Evolutionary conservation across 139 green algal genomes (phyloP).

Genomic region (Edaphochlamys debaryana): DNA sequence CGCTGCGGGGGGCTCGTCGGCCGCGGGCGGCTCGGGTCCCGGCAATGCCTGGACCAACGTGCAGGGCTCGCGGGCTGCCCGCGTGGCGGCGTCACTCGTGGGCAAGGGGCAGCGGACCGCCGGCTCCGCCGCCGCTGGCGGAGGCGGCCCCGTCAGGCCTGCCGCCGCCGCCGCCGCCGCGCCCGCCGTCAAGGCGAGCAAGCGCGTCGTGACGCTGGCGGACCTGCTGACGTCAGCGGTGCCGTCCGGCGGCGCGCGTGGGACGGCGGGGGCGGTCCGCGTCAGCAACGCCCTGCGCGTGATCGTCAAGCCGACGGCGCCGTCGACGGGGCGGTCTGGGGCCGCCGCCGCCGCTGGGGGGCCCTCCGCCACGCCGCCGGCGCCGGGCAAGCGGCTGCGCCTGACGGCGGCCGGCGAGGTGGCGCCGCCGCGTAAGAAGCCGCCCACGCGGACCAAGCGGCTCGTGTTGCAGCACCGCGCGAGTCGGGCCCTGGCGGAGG

Average conservation of each 20-base stretch:
- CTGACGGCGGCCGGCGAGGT: conserved; percentile 31
- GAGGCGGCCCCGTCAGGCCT: not conserved
- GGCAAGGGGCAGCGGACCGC: too few relatives aligned
- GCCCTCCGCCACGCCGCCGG: not conserved
- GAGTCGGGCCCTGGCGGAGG: conserved; percentile 11
- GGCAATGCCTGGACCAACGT: too few relatives aligned
- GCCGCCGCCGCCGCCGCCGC: not conserved
- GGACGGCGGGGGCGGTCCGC: not conserved
- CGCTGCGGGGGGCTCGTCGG: too few relatives aligned
- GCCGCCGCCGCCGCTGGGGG: not conserved
- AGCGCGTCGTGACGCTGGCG: conserved; percentile 22
- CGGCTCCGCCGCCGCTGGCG: not conserved
- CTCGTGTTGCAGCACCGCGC: conserved; percentile 37
- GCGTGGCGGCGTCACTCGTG: too few relatives aligned
- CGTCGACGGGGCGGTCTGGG: too few relatives aligned
- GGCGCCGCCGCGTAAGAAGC: conserved; percentile 45
- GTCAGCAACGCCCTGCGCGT: conserved; percentile 28
- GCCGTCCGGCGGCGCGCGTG: not conserved
- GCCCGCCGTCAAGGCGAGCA: conserved; percentile 5
- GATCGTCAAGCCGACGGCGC: not conserved
- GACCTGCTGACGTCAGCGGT: conserved; percentile 11
- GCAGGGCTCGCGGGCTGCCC: too few relatives aligned
- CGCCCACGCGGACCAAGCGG: conserved; percentile 54
- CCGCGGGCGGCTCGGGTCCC: too few relatives aligned
- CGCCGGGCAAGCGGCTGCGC: conserved; percentile 3